Evolutionary conservation across 352 stramenopile genomes (phyloP).

Genomic region (Phytophthora capsici): DNA sequence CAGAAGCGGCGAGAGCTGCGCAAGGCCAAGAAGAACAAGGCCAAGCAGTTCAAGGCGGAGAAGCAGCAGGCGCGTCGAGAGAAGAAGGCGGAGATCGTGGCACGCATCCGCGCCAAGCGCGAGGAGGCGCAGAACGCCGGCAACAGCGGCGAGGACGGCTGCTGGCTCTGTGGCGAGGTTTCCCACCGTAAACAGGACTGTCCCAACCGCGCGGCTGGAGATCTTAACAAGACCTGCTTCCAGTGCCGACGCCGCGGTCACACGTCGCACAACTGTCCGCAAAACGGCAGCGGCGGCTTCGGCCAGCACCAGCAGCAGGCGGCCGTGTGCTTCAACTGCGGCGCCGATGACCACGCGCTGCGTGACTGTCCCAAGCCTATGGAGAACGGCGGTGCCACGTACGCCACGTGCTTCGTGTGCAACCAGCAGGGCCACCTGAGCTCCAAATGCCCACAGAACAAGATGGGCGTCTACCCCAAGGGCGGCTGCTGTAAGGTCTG

Average conservation of each 20-base stretch:
- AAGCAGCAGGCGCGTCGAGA: slow-evolving; percentile 69
- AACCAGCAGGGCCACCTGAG: slow-evolving; percentile 87
- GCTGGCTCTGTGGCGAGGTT: slow-evolving; percentile 76
- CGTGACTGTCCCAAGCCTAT: slow-evolving; percentile 73
- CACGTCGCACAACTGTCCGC: slow-evolving; percentile 83
- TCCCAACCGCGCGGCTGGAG: slow-evolving; percentile 63
- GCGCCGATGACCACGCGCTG: slow-evolving; percentile 68
- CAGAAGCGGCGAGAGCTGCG: slow-evolving; percentile 71
- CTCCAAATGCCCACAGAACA: slow-evolving; percentile 86
- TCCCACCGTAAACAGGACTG: slow-evolving; percentile 86
- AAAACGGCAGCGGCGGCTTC: slow-evolving; percentile 34
- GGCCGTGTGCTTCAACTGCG: slow-evolving; percentile 90
- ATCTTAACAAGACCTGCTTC: slow-evolving; percentile 85
- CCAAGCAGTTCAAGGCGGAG: slow-evolving; percentile 63
- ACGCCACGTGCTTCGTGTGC: slow-evolving; percentile 91
- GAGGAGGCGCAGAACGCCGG: slow-evolving; percentile 47
- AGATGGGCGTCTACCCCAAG: slow-evolving; percentile 89
- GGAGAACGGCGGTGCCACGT: slow-evolving; percentile 69
- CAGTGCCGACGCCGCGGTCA: slow-evolving; percentile 83
- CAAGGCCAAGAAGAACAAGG: slow-evolving; percentile 85
- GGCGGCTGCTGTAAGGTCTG: slow-evolving; percentile 91
- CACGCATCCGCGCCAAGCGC: slow-evolving; percentile 79
- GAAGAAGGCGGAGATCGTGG: slow-evolving; percentile 84
- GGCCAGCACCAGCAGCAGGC: slow-evolving; percentile 34
- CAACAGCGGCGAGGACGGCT: slow-evolving; percentile 44